Evolutionary conservation across 306 rosid species (phyloP).

Genomic region (Hippophae rhamnoides): DNA sequence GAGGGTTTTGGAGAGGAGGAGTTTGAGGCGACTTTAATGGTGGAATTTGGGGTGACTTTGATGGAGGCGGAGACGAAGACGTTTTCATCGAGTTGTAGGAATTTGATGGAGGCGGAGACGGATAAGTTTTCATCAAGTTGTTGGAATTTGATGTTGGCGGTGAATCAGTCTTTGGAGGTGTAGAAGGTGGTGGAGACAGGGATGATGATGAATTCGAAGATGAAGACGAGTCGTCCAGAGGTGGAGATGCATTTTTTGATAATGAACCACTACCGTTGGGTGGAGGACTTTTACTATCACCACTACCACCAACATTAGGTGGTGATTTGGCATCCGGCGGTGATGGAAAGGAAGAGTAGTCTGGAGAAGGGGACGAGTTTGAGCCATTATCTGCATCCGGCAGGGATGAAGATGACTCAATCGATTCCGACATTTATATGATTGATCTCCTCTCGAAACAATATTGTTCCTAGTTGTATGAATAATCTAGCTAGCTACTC

Average conservation of each 20-base stretch:
- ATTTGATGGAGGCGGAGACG: no score
- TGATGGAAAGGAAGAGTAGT: conserved; percentile 12
- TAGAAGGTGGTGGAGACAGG: not conserved
- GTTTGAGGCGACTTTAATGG: conserved; percentile 22
- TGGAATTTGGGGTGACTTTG: conserved; percentile 23
- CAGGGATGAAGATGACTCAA: not conserved
- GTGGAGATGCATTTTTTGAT: not conserved
- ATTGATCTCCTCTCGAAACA: no score
- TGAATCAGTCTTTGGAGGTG: conserved; percentile 8
- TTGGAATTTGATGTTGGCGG: no score
- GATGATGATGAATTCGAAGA: conserved; percentile 5
- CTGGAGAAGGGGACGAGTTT: conserved; percentile 6
- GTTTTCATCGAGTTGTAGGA: no score
- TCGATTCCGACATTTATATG: no score
- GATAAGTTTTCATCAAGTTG: no score
- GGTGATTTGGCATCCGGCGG: no score
- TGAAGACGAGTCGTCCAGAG: conserved; percentile 3
- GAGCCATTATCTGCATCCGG: not conserved
- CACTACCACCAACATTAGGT: no score
- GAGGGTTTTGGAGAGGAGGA: conserved; percentile 10
- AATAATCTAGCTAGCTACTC: no score
- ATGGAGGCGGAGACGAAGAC: conserved; percentile 14
- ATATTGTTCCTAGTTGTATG: no score
- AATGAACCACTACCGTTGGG: conserved; percentile 1
- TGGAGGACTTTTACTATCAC: no score